Conservation (phyloP, 768 basidiomycete genomes). For the Suillus weaverae region DNA sequence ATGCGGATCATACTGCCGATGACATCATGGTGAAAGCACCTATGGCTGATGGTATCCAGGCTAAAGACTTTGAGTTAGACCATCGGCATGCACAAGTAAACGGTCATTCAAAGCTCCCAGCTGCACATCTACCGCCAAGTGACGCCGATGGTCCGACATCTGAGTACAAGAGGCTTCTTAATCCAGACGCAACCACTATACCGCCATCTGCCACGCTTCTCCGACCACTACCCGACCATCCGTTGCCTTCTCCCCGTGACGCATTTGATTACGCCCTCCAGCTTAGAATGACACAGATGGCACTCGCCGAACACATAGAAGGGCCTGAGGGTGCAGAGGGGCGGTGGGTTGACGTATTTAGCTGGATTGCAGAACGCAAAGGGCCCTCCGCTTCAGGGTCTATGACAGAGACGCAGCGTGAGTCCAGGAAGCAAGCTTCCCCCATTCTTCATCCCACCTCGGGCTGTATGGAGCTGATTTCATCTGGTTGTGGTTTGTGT, state of each 20-base stretch:
- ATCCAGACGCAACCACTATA: conserved; percentile 27
- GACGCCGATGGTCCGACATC: background rate
- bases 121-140: background rate
- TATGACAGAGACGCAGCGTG: conserved; percentile 26
- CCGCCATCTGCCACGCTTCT: conserved; percentile 47
- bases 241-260: conserved; percentile 52
- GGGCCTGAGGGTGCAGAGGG: conserved; percentile 82
- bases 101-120: background rate
- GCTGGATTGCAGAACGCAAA: conserved; percentile 75
- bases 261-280: conserved; percentile 79
- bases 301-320: conserved; percentile 77
- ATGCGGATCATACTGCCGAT: conserved; percentile 29
- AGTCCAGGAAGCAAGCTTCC: conserved; percentile 9
- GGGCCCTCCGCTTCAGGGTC: conserved; percentile 19
- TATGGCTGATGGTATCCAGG: background rate
- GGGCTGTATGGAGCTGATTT: conserved; percentile 2
- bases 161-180: conserved; percentile 26
- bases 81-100: conserved; percentile 2
- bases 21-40: conserved; percentile 11
- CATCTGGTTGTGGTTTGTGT: conserved; percentile 4
- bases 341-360: conserved; percentile 82
- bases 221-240: conserved; percentile 46
- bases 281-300: conserved; percentile 82
- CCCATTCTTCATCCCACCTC: background rate
- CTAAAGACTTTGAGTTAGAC: conserved; percentile 17